A percentile compares a stretch with the other conserved stretches of the same genome.
phyloP scores from a whole-genome alignment of 148 eudicot genomes.

The Heliosperma pusillum region DNA sequence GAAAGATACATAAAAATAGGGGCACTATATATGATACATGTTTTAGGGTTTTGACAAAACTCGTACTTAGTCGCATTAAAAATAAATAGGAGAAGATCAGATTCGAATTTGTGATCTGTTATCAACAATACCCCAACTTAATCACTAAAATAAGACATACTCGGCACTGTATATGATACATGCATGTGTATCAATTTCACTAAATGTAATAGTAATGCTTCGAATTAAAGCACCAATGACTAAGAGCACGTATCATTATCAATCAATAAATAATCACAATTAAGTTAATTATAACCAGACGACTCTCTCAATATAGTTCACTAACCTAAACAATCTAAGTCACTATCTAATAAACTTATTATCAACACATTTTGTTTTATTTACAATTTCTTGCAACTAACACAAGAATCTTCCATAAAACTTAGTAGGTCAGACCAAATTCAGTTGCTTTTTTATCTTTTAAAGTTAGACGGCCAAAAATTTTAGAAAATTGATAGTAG shows the following conservation, averaged over 20 bases:
- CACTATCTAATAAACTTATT: slow-evolving; percentile 1
- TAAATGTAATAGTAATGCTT: background rate
- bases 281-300: background rate
- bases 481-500: background rate
- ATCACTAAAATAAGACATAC: too few relatives aligned
- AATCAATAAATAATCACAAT: background rate
- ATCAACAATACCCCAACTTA: too few relatives aligned
- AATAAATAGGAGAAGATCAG: too few relatives aligned
- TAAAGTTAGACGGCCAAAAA: background rate
- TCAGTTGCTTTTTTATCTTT: slow-evolving; percentile 1
- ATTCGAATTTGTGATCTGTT: too few relatives aligned
- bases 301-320: background rate
- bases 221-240: background rate
- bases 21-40: too few relatives aligned
- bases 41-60: too few relatives aligned
- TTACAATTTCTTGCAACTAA: background rate
- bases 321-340: background rate
- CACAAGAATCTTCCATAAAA: slow-evolving; percentile 2
- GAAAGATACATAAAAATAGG: too few relatives aligned
- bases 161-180: too few relatives aligned
- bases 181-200: too few relatives aligned
- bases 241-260: background rate
- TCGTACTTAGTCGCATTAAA: too few relatives aligned
- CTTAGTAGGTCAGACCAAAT: slow-evolving; percentile 12
- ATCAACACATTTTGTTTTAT: background rate